phyloP scores from a whole-genome alignment of 768 basidiomycete species.

The Lactarius sp. region DNA sequence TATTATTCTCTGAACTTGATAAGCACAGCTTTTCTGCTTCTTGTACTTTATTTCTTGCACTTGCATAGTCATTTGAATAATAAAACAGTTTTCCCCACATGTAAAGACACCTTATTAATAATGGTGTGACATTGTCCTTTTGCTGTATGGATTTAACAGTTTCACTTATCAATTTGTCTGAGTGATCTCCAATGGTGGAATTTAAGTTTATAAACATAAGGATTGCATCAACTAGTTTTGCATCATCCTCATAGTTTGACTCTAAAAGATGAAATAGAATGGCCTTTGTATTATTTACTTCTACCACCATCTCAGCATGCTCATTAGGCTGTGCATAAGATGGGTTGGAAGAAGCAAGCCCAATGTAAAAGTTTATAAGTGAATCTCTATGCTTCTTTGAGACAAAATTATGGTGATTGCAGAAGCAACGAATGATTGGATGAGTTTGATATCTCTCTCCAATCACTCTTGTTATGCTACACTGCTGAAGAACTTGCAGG shows the following conservation, averaged over 20 bases:
- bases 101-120: neutral
- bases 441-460: conserved; percentile 1
- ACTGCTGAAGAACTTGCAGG: neutral
- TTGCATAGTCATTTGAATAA: neutral
- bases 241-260: neutral
- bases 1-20: neutral
- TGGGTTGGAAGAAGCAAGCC: neutral
- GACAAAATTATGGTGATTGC: neutral
- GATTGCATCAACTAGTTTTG: neutral
- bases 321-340: neutral
- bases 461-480: neutral
- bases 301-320: neutral
- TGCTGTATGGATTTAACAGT: neutral
- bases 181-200: neutral
- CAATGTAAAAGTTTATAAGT: neutral
- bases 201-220: neutral
- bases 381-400: neutral
- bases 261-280: neutral
- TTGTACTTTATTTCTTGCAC: neutral
- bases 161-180: neutral
- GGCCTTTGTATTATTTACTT: neutral
- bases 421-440: conserved; percentile 1
- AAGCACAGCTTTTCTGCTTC: neutral
- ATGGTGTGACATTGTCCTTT: neutral
- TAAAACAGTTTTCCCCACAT: neutral